Conservation (phyloP, 441 rosid genomes). For the Cnidoscolus chayamansa region DNA sequence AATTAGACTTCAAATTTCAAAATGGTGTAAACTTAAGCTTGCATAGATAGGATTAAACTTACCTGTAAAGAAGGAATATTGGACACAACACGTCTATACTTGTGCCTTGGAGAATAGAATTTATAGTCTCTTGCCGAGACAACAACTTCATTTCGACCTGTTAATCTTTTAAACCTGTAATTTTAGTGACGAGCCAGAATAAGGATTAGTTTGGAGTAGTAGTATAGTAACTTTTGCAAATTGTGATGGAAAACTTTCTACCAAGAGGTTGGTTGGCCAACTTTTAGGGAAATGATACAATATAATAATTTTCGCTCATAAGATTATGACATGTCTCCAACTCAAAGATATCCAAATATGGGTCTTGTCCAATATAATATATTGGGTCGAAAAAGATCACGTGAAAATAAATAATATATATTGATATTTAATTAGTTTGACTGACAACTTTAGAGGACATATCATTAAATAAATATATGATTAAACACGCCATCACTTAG, state of each 20-base stretch:
- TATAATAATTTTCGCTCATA: no score
- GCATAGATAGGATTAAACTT: constrained; percentile 36
- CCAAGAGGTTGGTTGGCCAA: background rate
- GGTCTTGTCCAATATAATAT: no score
- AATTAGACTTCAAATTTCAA: background rate
- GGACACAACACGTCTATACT: constrained; percentile 57
- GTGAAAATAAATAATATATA: no score
- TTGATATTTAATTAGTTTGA: no score
- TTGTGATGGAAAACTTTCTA: background rate
- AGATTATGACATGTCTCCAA: no score
- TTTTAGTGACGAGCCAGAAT: constrained; percentile 29
- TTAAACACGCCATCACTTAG: no score
- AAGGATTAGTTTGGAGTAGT: background rate
- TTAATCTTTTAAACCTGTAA: constrained; percentile 74
- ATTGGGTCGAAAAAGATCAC: no score
- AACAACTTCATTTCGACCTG: constrained; percentile 78
- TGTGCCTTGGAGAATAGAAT: constrained; percentile 90
- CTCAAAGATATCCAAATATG: no score
- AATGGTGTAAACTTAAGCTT: constrained; percentile 19
- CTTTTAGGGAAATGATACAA: background rate
- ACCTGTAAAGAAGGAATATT: constrained; percentile 60
- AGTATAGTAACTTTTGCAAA: background rate
- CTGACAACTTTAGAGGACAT: no score
- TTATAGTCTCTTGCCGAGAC: constrained; percentile 73
- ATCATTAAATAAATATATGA: no score